Conservation (phyloP, 1,284 basidiomycete genomes). For the Cystobasidium slooffiae region DNA sequence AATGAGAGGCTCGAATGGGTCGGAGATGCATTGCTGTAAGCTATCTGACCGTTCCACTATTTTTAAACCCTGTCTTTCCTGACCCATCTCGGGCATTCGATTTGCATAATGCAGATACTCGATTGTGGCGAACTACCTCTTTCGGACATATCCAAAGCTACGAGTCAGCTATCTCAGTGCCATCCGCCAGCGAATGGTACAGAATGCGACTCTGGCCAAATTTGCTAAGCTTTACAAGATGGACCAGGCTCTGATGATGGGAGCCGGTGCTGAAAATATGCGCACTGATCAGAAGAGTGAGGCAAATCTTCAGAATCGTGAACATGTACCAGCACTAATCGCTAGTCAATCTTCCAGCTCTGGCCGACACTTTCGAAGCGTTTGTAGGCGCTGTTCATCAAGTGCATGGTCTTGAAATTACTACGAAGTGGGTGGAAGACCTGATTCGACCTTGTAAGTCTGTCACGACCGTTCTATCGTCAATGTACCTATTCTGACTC, state of each 20-base stretch:
- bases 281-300: constrained; percentile 38
- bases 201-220: constrained; percentile 38
- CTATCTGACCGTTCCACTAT: not conserved
- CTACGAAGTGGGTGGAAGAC: constrained; percentile 37
- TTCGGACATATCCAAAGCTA: constrained; percentile 33
- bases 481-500: not conserved
- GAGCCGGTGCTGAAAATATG: constrained; percentile 20
- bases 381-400: constrained; percentile 41
- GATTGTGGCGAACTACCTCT: constrained; percentile 43
- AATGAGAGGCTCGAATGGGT: constrained; percentile 43
- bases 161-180: constrained; percentile 42
- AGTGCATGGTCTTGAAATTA: constrained; percentile 28
- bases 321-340: too few species aligned
- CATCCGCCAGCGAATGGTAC: constrained; percentile 37
- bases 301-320: too few species aligned
- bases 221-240: constrained; percentile 43
- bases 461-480: not conserved
- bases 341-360: too few species aligned
- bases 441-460: constrained; percentile 38
- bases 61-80: not conserved
- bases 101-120: constrained; percentile 30
- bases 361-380: constrained; percentile 41
- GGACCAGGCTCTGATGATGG: constrained; percentile 40
- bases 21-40: constrained; percentile 43
- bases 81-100: not conserved